Evolutionary conservation across 768 basidiomycete species (phyloP).

Genomic region (Leccinum variicolor): DNA sequence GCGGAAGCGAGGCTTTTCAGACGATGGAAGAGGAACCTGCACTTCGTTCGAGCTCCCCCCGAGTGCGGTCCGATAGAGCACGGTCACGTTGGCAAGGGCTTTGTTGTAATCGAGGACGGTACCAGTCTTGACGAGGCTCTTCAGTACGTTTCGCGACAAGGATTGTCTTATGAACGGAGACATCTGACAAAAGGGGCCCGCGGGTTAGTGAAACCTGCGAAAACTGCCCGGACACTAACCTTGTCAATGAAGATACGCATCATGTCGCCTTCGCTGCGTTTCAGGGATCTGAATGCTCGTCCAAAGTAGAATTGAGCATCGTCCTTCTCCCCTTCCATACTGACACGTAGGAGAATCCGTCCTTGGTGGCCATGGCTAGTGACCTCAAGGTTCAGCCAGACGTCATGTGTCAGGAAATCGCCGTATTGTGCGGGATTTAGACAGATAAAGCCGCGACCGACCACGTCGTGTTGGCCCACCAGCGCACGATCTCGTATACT

Average conservation of each 20-base stretch:
- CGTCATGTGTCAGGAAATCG: conserved; percentile 86
- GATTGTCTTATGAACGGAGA: conserved; percentile 88
- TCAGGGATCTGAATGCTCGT: conserved; percentile 88
- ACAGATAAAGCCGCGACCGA: conserved; percentile 89
- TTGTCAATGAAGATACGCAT: conserved; percentile 95
- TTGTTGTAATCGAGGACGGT: conserved; percentile 82
- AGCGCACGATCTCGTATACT: conserved; percentile 89
- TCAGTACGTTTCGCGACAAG: conserved; percentile 72
- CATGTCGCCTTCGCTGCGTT: conserved; percentile 94
- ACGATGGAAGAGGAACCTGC: conserved; percentile 69
- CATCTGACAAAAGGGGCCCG: conserved; percentile 56
- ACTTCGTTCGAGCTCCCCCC: conserved; percentile 66
- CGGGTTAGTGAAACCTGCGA: neutral
- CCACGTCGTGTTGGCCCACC: conserved; percentile 88
- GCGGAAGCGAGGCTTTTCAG: conserved; percentile 74
- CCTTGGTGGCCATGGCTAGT: conserved; percentile 47
- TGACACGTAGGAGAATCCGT: conserved; percentile 80
- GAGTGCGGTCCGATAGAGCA: conserved; percentile 77
- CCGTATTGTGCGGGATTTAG: conserved; percentile 86
- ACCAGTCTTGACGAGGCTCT: conserved; percentile 67
- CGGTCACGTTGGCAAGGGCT: conserved; percentile 77
- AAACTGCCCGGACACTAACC: conserved; percentile 39
- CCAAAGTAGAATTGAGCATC: conserved; percentile 98
- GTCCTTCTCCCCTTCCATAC: conserved; percentile 99
- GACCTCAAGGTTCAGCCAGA: conserved; percentile 89